Evolutionary conservation across 441 rosid species (phyloP).

Genomic region (Populus trichocarpa): DNA sequence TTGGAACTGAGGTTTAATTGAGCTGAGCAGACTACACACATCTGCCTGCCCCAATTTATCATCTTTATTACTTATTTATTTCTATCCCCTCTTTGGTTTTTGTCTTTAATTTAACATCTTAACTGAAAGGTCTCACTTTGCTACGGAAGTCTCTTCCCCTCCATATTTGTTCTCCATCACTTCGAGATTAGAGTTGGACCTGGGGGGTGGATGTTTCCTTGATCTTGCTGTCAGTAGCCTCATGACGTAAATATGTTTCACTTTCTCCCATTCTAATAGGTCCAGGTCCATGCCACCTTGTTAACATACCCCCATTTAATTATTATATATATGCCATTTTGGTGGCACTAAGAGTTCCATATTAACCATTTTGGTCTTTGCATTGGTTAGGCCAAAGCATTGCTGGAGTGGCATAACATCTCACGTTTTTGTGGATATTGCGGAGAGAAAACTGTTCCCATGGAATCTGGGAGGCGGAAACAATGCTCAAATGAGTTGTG

Average conservation of each 20-base stretch:
- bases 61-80: too few relatives aligned
- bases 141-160: background rate
- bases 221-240: background rate
- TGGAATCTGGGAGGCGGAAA: constrained; percentile 80
- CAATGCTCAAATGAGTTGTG: constrained; percentile 66
- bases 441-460: constrained; percentile 55
- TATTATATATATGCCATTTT: too few relatives aligned
- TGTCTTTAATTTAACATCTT: background rate
- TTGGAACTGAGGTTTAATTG: background rate
- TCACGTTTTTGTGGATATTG: constrained; percentile 79
- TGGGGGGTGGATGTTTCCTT: background rate
- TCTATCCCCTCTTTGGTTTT: background rate
- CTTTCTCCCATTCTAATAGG: background rate
- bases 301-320: background rate
- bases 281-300: background rate
- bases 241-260: background rate
- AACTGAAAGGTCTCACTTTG: background rate
- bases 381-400: constrained; percentile 65
- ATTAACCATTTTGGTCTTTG: constrained; percentile 3
- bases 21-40: background rate
- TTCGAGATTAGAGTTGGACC: background rate
- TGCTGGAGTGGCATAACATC: constrained; percentile 78
- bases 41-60: background rate
- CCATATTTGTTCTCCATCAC: background rate
- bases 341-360: background rate